Conservation (phyloP, 371 early-diverging fungal species). For the Mucor plumbeus region DNA sequence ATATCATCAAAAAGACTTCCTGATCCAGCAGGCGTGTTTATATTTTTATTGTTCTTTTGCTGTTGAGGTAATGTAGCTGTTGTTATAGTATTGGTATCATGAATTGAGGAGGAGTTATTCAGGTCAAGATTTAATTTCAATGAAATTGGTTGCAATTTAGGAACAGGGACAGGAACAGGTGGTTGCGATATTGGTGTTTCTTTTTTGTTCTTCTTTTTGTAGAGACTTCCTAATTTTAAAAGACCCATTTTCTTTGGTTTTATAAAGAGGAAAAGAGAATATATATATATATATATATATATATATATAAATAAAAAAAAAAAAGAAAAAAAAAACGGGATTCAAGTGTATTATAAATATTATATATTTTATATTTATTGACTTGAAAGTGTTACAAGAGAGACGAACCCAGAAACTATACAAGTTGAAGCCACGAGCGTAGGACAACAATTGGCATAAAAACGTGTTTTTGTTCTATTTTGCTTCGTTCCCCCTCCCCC, state of each 20-base stretch:
- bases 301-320: no score
- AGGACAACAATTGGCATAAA: constrained; percentile 6
- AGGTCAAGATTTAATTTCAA: constrained; percentile 33
- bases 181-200: constrained; percentile 9
- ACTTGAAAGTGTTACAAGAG: not conserved
- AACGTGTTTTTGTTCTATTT: constrained; percentile 5
- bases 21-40: constrained; percentile 29
- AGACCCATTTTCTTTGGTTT: constrained; percentile 28
- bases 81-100: constrained; percentile 5
- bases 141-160: constrained; percentile 28
- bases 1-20: constrained; percentile 49
- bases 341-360: not conserved
- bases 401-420: not conserved
- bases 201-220: constrained; percentile 32
- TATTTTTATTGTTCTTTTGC: constrained; percentile 10
- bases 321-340: constrained; percentile 16
- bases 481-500: not conserved
- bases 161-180: constrained; percentile 19
- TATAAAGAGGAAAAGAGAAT: constrained; percentile 14
- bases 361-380: constrained; percentile 4
- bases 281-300: no score
- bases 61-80: not conserved
- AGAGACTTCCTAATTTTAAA: constrained; percentile 36
- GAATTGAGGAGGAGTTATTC: constrained; percentile 12
- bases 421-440: constrained; percentile 11